Conservation (phyloP, 2,329 filamentous ascomycete genomes). For the Xylariomycetidae sp. region DNA sequence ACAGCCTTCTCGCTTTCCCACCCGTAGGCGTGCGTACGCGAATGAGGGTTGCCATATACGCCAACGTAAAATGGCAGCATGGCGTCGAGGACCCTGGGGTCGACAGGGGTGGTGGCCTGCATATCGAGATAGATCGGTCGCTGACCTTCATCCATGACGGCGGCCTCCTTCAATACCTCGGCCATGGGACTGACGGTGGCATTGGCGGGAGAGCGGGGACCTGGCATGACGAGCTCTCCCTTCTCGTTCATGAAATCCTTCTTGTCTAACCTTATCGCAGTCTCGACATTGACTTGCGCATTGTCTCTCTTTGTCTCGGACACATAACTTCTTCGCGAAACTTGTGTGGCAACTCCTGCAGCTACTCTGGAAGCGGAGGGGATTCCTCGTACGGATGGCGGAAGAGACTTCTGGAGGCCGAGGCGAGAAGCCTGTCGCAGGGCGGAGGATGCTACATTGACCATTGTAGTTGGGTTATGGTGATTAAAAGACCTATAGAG, state of each 20-base stretch:
- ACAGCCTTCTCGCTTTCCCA: conserved; percentile 97
- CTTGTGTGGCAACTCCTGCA: conserved; percentile 20
- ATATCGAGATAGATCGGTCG: conserved; percentile 97
- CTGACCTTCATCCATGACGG: conserved; percentile 86
- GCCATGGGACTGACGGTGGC: conserved; percentile 78
- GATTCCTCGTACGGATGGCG: conserved; percentile 29
- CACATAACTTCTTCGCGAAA: conserved; percentile 63
- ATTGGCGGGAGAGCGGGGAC: conserved; percentile 54
- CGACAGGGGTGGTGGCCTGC: conserved; percentile 93
- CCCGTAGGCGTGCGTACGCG: conserved; percentile 93
- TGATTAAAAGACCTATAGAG: conserved; percentile 10
- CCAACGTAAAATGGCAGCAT: conserved; percentile 96
- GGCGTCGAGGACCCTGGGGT: conserved; percentile 89
- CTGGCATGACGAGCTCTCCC: conserved; percentile 45
- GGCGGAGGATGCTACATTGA: conserved; percentile 61
- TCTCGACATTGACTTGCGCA: conserved; percentile 78
- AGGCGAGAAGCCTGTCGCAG: conserved; percentile 71
- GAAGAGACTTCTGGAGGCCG: conserved; percentile 36
- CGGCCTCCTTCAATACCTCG: conserved; percentile 84
- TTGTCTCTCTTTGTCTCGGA: conserved; percentile 74
- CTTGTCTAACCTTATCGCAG: conserved; percentile 81
- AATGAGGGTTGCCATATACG: conserved; percentile 95
- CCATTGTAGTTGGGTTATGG: too few relatives aligned
- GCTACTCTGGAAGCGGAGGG: conserved; percentile 29
- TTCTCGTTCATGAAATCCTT: conserved; percentile 64